These are phyloP conservation scores for Paramecium sexaurelia DNA, from an alignment of 73 alveolate genomes.

Conservation along the genomic window DNA sequence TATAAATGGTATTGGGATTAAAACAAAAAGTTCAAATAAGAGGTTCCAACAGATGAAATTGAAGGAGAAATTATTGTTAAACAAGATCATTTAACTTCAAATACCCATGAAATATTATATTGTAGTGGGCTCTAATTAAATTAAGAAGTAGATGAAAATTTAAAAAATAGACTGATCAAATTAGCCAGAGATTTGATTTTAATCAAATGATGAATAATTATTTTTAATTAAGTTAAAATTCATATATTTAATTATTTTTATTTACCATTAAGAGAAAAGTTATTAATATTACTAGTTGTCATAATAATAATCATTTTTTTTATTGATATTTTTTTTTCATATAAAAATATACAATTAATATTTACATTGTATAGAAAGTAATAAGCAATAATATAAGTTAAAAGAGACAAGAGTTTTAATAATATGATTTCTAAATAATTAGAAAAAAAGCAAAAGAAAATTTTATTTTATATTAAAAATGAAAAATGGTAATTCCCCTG, in stretches of 20 bases:
- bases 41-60: neutral
- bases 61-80: neutral
- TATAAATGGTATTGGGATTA: slow-evolving; percentile 61
- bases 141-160: neutral
- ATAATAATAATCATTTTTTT: neutral
- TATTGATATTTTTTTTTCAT: neutral
- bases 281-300: neutral
- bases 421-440: neutral
- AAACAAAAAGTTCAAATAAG: neutral
- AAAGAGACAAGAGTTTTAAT: too few species aligned
- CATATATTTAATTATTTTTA: neutral
- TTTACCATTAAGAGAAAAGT: neutral
- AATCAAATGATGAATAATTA: neutral
- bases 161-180: slow-evolving; percentile 1
- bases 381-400: too few species aligned
- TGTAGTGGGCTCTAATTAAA: neutral
- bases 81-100: neutral
- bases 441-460: neutral
- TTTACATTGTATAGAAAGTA: too few species aligned
- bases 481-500: neutral
- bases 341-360: too few species aligned
- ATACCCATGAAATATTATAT: neutral
- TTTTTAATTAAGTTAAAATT: neutral
- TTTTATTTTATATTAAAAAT: neutral
- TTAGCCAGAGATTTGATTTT: slow-evolving; percentile 25